A percentile compares a stretch with the other conserved stretches of the same genome.
Conservation (phyloP, 768 basidiomycete genomes). For the Auriculariales sp. region DNA sequence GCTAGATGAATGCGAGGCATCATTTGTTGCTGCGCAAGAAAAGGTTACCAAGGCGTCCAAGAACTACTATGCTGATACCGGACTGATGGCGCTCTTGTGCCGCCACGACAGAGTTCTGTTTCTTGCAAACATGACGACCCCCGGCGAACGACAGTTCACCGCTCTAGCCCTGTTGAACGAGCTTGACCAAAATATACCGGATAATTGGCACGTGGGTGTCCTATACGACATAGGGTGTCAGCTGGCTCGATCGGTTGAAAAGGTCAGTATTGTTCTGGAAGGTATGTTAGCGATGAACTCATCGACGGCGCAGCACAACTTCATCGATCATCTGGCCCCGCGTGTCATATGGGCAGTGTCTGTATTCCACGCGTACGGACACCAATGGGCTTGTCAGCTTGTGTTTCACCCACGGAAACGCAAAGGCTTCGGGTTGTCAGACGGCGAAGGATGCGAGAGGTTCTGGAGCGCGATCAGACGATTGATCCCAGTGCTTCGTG, state of each 20-base stretch:
- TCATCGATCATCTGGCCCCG: constrained; percentile 4
- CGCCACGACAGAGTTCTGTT: constrained; percentile 3
- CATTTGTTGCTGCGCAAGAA: constrained; percentile 6
- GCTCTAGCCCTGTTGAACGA: constrained; percentile 3
- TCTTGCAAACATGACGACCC: constrained; percentile 4
- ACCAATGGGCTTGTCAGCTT: constrained; percentile 23
- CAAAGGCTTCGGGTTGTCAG: constrained; percentile 8
- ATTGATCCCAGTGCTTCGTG: constrained; percentile 2
- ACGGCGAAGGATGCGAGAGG: constrained; percentile 8
- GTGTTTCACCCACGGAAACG: constrained; percentile 19
- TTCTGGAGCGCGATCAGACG: constrained; percentile 4
- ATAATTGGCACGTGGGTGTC: constrained; percentile 17
- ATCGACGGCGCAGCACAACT: not conserved
- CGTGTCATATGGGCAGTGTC: constrained; percentile 18
- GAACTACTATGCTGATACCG: constrained; percentile 5
- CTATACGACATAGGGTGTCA: constrained; percentile 22
- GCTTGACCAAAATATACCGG: constrained; percentile 2
- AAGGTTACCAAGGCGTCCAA: constrained; percentile 1
- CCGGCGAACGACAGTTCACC: constrained; percentile 7
- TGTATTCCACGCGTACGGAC: constrained; percentile 26
- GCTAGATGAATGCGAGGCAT: constrained; percentile 4
- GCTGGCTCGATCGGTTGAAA: constrained; percentile 15
- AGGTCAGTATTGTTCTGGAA: not conserved
- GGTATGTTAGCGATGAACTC: not conserved
- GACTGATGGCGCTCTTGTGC: constrained; percentile 5